These are phyloP conservation scores for Boechera retrofracta DNA, from an alignment of 345 rosid species.

Conservation along the genomic window DNA sequence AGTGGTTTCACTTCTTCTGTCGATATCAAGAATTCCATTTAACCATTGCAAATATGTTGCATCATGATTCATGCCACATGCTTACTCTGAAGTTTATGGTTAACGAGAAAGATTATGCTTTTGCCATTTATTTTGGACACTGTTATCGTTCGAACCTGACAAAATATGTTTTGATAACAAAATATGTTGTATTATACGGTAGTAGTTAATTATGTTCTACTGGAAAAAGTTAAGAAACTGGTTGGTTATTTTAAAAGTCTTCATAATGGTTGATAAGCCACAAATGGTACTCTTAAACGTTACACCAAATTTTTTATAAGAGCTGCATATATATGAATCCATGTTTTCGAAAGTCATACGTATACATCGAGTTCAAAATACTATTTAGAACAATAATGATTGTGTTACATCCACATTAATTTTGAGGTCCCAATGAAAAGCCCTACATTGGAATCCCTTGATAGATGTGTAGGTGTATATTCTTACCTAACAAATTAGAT, in stretches of 20 bases:
- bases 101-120: neutral
- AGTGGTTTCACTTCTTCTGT: neutral
- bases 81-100: neutral
- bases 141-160: neutral
- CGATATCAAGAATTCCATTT: neutral
- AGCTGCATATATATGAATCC: conserved; percentile 1
- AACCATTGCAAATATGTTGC: neutral
- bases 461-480: conserved; percentile 1
- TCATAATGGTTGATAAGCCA: neutral
- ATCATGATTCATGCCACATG: neutral
- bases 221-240: neutral
- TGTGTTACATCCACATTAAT: conserved; percentile 3
- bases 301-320: too few relatives aligned
- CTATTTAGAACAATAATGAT: neutral
- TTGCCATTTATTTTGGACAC: neutral
- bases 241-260: neutral
- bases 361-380: neutral
- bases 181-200: neutral
- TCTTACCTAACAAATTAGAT: conserved; percentile 4
- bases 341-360: neutral
- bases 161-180: neutral
- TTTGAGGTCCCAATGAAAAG: neutral
- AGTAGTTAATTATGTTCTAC: neutral
- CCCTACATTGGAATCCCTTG: neutral
- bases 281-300: neutral